Base-by-base conservation (phyloP, 139 green algal species). In the Zygnema cylindricum region DNA sequence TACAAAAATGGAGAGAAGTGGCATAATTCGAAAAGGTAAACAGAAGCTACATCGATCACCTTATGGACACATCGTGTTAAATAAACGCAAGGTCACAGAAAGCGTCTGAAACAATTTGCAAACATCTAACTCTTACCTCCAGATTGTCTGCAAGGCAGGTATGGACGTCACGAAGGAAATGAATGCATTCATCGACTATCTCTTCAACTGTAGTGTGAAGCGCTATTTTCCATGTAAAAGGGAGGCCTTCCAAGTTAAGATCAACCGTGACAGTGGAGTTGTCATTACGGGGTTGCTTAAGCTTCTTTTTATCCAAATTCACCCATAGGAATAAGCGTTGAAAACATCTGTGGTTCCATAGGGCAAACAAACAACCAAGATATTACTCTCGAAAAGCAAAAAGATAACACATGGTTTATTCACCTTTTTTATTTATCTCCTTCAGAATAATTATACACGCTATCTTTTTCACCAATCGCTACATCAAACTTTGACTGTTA, bases 221-320 rank as follows among this genome's bases (percentile, higher is more conserved):
- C 2, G 69, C 69, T 85, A 87, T 87, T 40, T 87, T 77, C 81
- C 81, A 87, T n/a, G 82, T 55, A 79, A 42, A 85, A 36, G 2
- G 69, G 32, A 87, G 81, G 30, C 81, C 81, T 33, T 49, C 38
- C 30, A 87, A 43, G 30, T 87, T 69, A 63, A 87, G n/a, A 3
- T 87, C 81, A 33, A 42, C n/a, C 81, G 81, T 87, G 36, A 87
- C n/a, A 33, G 32, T 43, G 43, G 30, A 40, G 40, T 87, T 69
- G 69, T 87, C 81, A 36, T 43, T 42, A 2, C 82, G 55, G 2
- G 33, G 81, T 25, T 77, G 33, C 11, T 85, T 55, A 23, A 87
- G 32, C 69, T 87, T 87, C 81, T 84, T 78, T 43, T 21, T 36
- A 7, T 85, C 82, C 30, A 87, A 36, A 32, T 87, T 87, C 30